Conservation (phyloP, 2,329 filamentous ascomycete species). For the Exserohilum turcica region DNA sequence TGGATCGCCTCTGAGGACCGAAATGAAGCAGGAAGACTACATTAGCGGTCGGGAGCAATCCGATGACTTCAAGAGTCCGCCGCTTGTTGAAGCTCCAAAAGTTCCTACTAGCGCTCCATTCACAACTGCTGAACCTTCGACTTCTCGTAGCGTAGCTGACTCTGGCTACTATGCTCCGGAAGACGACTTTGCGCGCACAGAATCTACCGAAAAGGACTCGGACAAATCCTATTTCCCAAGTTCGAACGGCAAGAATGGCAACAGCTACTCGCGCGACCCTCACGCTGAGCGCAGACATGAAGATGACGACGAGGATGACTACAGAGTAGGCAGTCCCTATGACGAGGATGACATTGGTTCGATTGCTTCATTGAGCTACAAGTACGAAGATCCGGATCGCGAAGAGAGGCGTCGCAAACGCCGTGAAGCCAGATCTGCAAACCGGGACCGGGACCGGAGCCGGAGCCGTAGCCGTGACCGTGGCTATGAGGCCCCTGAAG, state of each 20-base stretch:
- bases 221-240: slow-evolving; percentile 43
- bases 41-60: slow-evolving; percentile 29
- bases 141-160: slow-evolving; percentile 30
- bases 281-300: slow-evolving; percentile 4
- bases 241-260: slow-evolving; percentile 36
- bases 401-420: slow-evolving; percentile 38
- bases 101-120: slow-evolving; percentile 16
- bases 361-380: slow-evolving; percentile 31
- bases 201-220: slow-evolving; percentile 36
- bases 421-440: slow-evolving; percentile 26
- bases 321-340: slow-evolving; percentile 17
- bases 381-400: slow-evolving; percentile 37
- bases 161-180: slow-evolving; percentile 44
- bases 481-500: slow-evolving; percentile 40
- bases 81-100: slow-evolving; percentile 23
- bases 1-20: slow-evolving; percentile 52
- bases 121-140: slow-evolving; percentile 19
- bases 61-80: slow-evolving; percentile 18
- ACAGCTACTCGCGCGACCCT: slow-evolving; percentile 26
- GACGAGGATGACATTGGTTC: slow-evolving; percentile 33
- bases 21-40: slow-evolving; percentile 53
- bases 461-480: slow-evolving; percentile 47
- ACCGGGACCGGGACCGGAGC: slow-evolving; percentile 43
- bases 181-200: slow-evolving; percentile 28
- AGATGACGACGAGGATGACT: slow-evolving; percentile 12